Percentiles rank a stretch among this genome's conserved stretches.
Evolutionary conservation across 805 yeast species (phyloP).

Genomic region (Candida boidinii): DNA sequence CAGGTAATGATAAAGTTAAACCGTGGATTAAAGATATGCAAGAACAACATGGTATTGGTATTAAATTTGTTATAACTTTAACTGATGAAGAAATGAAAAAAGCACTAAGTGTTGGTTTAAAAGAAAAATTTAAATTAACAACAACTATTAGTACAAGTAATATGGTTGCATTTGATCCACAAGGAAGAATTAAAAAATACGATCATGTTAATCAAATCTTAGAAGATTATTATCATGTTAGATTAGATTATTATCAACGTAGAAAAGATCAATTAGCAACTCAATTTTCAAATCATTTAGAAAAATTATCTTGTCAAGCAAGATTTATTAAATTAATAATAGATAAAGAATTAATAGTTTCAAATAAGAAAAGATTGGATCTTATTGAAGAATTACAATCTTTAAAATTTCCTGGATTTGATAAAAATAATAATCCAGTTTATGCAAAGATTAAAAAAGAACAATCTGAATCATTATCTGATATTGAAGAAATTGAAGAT

Average conservation of each 20-base stretch:
- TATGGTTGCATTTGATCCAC: constrained; percentile 94
- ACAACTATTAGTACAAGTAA: constrained; percentile 65
- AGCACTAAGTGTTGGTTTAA: constrained; percentile 63
- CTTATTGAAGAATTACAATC: constrained; percentile 56
- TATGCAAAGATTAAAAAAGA: constrained; percentile 28
- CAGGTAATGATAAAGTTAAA: constrained; percentile 63
- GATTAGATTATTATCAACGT: constrained; percentile 84
- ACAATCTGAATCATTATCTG: no score
- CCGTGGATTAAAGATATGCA: constrained; percentile 93
- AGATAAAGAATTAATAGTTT: constrained; percentile 58
- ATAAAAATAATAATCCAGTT: constrained; percentile 59
- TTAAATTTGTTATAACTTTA: constrained; percentile 71
- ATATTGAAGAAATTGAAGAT: constrained; percentile 31
- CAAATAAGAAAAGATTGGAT: constrained; percentile 62
- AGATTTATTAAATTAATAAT: constrained; percentile 87
- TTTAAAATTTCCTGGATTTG: constrained; percentile 68
- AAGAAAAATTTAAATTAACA: constrained; percentile 75
- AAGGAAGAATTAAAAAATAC: constrained; percentile 80
- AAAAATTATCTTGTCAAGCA: constrained; percentile 73
- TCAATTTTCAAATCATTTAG: constrained; percentile 64
- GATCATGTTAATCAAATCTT: constrained; percentile 69
- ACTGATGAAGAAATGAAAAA: constrained; percentile 78
- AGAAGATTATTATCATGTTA: constrained; percentile 74
- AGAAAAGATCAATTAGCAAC: constrained; percentile 76
- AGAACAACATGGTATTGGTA: constrained; percentile 82